phyloP scores from a whole-genome alignment of 1,139 yeast species.

The Candida anutae region DNA sequence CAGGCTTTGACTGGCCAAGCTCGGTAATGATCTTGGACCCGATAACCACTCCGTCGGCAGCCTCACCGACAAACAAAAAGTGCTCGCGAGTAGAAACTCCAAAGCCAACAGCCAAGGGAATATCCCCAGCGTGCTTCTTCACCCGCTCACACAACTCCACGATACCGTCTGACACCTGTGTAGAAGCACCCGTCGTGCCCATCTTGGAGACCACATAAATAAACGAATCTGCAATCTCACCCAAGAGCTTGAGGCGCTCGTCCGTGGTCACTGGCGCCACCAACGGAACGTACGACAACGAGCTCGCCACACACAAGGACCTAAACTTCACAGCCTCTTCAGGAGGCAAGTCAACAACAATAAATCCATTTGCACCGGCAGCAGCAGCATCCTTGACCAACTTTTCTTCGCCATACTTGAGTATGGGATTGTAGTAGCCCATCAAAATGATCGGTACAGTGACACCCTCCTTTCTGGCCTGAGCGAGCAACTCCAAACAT shows the following conservation, averaged over 20 bases:
- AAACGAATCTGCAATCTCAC: slow-evolving; percentile 87
- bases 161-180: slow-evolving; percentile 56
- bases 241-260: slow-evolving; percentile 69
- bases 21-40: slow-evolving; percentile 78
- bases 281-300: slow-evolving; percentile 80
- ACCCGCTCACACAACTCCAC: slow-evolving; percentile 68
- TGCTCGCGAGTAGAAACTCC: slow-evolving; percentile 95
- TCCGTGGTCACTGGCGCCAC: slow-evolving; percentile 96
- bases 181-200: slow-evolving; percentile 94
- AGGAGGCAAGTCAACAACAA: slow-evolving; percentile 94
- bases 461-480: slow-evolving; percentile 79
- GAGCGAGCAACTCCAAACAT: slow-evolving; percentile 60
- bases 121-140: slow-evolving; percentile 58
- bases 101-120: slow-evolving; percentile 93
- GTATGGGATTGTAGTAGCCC: slow-evolving; percentile 97
- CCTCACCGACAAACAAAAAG: slow-evolving; percentile 66
- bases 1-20: slow-evolving; percentile 56
- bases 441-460: slow-evolving; percentile 82
- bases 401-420: slow-evolving; percentile 82
- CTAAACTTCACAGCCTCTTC: slow-evolving; percentile 92
- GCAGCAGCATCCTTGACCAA: slow-evolving; percentile 67
- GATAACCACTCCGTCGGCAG: slow-evolving; percentile 91
- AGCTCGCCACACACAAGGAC: slow-evolving; percentile 56
- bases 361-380: slow-evolving; percentile 94
- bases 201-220: slow-evolving; percentile 92